A percentile compares a stretch with the other conserved stretches of the same genome.
Evolutionary conservation across 2,329 filamentous ascomycete species (phyloP).

Genomic region (Lecanicillium sp.): DNA sequence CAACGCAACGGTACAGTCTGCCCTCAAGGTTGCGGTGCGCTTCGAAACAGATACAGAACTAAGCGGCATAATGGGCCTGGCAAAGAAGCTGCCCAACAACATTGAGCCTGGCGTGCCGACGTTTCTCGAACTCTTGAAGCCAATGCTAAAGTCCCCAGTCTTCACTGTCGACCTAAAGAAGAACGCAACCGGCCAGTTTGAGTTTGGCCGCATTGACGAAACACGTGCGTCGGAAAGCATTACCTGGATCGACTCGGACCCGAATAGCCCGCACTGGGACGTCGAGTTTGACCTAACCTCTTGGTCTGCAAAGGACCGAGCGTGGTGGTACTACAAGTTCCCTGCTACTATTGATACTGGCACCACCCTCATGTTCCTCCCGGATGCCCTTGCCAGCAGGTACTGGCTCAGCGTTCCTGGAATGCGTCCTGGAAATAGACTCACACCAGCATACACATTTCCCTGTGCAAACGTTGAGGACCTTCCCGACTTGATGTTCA

Average conservation of each 20-base stretch:
- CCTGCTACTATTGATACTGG: conserved; percentile 60
- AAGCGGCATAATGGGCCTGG: conserved; percentile 45
- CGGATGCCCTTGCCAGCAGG: conserved; percentile 42
- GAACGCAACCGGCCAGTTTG: conserved; percentile 38
- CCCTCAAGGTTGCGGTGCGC: conserved; percentile 30
- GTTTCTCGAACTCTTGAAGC: conserved; percentile 35
- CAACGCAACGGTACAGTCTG: conserved; percentile 41
- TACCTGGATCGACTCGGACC: conserved; percentile 30
- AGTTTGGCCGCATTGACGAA: conserved; percentile 41
- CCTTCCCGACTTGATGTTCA: conserved; percentile 50
- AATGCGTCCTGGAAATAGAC: conserved; percentile 36
- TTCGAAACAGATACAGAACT: conserved; percentile 33
- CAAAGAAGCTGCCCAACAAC: conserved; percentile 36
- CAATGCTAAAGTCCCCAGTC: conserved; percentile 29
- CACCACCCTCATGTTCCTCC: conserved; percentile 56
- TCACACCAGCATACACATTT: conserved; percentile 44
- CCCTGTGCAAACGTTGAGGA: conserved; percentile 44
- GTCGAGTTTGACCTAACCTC: conserved; percentile 39
- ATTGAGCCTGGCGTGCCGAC: conserved; percentile 32
- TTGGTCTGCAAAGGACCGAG: conserved; percentile 35
- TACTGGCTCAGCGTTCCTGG: conserved; percentile 52
- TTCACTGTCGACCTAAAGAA: conserved; percentile 43
- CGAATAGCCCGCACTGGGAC: conserved; percentile 29
- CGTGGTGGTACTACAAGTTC: conserved; percentile 38
- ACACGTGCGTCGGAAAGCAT: conserved; percentile 29